Evolutionary conservation across 768 basidiomycete genomes (phyloP).

Genomic region (Tremella yokohamensis): DNA sequence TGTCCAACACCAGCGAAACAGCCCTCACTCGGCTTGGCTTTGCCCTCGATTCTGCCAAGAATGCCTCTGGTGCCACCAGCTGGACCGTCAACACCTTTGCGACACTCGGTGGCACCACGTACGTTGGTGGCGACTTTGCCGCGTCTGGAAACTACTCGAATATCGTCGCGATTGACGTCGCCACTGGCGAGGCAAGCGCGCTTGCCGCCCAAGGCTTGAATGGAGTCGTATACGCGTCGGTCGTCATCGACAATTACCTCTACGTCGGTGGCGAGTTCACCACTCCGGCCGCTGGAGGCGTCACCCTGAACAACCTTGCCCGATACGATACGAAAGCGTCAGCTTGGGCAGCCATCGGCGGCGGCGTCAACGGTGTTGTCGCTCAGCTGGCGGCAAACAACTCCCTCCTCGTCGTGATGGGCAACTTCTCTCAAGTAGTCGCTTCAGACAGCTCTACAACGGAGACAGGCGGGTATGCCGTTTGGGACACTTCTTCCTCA

Average conservation of each 20-base stretch:
- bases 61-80: constrained; percentile 19
- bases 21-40: constrained; percentile 63
- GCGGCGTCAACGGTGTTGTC: constrained; percentile 76
- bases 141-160: constrained; percentile 60
- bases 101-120: constrained; percentile 64
- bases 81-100: constrained; percentile 52
- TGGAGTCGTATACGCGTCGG: constrained; percentile 68
- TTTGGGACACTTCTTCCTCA: constrained; percentile 63
- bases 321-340: constrained; percentile 66
- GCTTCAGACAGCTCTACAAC: constrained; percentile 50
- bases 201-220: constrained; percentile 71
- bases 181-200: constrained; percentile 54
- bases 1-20: constrained; percentile 71
- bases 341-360: constrained; percentile 66
- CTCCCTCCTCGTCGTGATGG: constrained; percentile 63
- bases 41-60: constrained; percentile 60
- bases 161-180: constrained; percentile 67
- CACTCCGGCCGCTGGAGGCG: constrained; percentile 57
- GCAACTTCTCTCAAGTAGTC: constrained; percentile 65
- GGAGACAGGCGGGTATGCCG: constrained; percentile 63
- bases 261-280: constrained; percentile 87
- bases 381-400: constrained; percentile 55
- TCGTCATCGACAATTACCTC: constrained; percentile 57
- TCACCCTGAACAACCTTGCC: constrained; percentile 63
- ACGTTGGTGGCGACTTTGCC: constrained; percentile 73